Conservation (phyloP, 768 basidiomycete genomes). For the Xerocomus spinulosus region DNA sequence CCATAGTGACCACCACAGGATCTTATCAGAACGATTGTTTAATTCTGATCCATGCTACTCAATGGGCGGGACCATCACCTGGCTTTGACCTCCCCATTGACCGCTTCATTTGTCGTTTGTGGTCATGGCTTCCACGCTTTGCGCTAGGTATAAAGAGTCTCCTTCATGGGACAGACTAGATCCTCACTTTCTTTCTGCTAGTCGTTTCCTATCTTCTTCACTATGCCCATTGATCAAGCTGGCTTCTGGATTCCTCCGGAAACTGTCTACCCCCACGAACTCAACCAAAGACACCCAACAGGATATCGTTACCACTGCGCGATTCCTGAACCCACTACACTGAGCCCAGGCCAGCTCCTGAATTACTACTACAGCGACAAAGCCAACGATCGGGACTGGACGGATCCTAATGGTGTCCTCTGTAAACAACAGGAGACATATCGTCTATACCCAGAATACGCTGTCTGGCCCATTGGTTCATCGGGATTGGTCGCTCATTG, state of each 20-base stretch:
- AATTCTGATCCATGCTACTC: background rate
- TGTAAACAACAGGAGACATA: background rate
- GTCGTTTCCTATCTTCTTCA: background rate
- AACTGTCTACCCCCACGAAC: constrained; percentile 2
- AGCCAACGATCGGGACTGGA: background rate
- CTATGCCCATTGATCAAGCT: constrained; percentile 1
- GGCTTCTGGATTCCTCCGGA: constrained; percentile 3
- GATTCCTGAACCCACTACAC: background rate
- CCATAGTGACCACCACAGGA: no score
- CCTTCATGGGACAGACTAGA: background rate
- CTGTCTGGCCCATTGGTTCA: background rate
- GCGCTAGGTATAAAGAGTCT: background rate
- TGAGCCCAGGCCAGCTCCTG: constrained; percentile 8
- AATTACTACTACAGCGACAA: background rate
- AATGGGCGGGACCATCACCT: constrained; percentile 23
- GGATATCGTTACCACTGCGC: background rate
- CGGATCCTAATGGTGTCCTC: background rate
- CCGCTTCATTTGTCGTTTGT: background rate
- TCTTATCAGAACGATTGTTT: no score
- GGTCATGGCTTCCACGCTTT: background rate
- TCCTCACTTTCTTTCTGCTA: background rate
- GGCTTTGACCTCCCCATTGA: constrained; percentile 15
- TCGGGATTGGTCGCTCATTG: background rate
- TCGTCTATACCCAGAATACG: background rate
- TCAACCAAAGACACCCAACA: background rate